Percentiles rank a stretch among this genome's conserved stretches.
Conservation (phyloP, 352 stramenopile species). For the Phytopythium cucurbitacearum region DNA sequence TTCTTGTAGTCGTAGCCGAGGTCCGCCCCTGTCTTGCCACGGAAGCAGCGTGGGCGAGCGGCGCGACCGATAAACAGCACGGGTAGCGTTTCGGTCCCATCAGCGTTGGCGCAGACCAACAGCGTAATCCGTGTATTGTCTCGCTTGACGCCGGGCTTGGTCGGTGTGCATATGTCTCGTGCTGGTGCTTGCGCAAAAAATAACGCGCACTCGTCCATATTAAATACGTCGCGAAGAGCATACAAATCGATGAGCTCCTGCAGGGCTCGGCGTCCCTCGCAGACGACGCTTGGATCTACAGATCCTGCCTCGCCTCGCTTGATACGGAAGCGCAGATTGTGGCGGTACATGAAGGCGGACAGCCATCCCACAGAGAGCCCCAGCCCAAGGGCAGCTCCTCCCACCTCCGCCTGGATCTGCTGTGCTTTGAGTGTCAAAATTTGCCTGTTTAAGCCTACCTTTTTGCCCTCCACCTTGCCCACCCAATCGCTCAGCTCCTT, state of each 20-base stretch:
- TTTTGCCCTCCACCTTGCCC: background rate
- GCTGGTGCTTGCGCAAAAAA: conserved; percentile 8
- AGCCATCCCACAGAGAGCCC: conserved; percentile 6
- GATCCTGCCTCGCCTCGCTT: conserved; percentile 7
- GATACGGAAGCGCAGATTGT: background rate
- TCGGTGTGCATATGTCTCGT: conserved; percentile 5
- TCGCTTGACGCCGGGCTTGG: conserved; percentile 2
- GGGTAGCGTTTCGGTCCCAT: conserved; percentile 1
- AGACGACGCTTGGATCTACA: background rate
- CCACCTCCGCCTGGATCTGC: conserved; percentile 7
- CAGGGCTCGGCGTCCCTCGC: background rate
- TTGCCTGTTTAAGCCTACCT: background rate
- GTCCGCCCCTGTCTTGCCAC: background rate
- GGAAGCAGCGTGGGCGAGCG: conserved; percentile 3
- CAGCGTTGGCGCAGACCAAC: conserved; percentile 9
- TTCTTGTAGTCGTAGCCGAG: conserved; percentile 6
- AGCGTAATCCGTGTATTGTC: conserved; percentile 8
- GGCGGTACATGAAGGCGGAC: background rate
- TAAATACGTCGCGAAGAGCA: conserved; percentile 2
- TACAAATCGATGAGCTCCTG: conserved; percentile 7
- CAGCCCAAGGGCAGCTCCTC: conserved; percentile 3
- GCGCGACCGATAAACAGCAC: conserved; percentile 1
- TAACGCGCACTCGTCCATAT: conserved; percentile 6
- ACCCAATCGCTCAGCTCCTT: conserved; percentile 1
- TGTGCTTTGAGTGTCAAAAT: conserved; percentile 4